Conservation (phyloP, 805 yeast genomes). For the Yamadazyma phyllophila region DNA sequence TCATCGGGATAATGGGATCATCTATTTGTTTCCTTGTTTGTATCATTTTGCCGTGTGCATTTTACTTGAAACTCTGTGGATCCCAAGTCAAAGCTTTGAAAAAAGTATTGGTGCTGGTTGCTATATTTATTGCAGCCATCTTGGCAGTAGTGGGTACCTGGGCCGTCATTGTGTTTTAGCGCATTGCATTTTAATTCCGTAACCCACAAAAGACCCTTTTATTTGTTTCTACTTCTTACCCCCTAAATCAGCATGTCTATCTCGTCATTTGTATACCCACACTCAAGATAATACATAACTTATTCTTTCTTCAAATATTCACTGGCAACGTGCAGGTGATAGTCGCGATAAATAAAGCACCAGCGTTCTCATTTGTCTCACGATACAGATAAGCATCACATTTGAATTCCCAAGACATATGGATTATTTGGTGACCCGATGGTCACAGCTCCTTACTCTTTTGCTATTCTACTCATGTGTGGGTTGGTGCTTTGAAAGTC, state of each 20-base stretch:
- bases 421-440: not conserved
- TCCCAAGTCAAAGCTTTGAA: conserved; percentile 41
- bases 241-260: no score
- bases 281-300: no score
- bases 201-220: no score
- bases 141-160: conserved; percentile 60
- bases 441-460: not conserved
- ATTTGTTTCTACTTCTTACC: no score
- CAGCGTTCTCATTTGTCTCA: not conserved
- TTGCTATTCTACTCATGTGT: not conserved
- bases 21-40: conserved; percentile 79
- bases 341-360: not conserved
- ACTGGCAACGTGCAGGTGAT: not conserved
- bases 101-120: conserved; percentile 36
- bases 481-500: no score
- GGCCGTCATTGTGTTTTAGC: conserved; percentile 34
- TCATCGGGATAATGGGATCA: conserved; percentile 80
- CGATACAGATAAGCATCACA: not conserved
- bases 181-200: not conserved
- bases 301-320: no score
- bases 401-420: not conserved
- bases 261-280: no score
- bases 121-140: conserved; percentile 43
- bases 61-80: conserved; percentile 60
- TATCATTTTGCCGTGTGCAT: conserved; percentile 70